phyloP scores from a whole-genome alignment of 2,329 filamentous ascomycete species.

The Colletotrichum sp. region DNA sequence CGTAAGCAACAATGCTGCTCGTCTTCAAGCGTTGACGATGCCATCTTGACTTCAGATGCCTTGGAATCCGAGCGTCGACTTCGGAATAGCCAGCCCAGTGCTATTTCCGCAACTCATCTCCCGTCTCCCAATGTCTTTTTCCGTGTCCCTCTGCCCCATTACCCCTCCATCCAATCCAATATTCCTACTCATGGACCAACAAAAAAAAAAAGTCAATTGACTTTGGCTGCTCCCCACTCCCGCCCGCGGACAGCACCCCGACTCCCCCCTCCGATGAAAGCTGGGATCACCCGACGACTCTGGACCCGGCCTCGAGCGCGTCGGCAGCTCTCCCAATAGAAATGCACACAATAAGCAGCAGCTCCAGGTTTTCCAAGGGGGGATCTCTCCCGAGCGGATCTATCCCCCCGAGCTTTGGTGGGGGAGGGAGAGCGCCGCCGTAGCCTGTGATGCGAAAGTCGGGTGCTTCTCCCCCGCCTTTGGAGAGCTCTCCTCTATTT shows the following conservation, averaged over 20 bases:
- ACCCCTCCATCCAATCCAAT: not conserved
- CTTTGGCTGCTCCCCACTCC: not conserved
- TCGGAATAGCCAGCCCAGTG: not conserved
- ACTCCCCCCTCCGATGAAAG: not conserved
- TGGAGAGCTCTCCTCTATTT: not conserved
- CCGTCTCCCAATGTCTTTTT: not conserved
- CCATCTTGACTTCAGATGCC: not conserved
- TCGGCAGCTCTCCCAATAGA: slow-evolving; percentile 2
- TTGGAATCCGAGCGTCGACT: not conserved
- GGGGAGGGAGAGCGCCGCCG: not conserved
- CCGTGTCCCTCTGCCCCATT: not conserved
- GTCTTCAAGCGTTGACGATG: not conserved
- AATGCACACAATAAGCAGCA: slow-evolving; percentile 6
- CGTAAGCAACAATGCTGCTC: not conserved
- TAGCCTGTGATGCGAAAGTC: not conserved
- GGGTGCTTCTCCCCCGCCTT: not conserved
- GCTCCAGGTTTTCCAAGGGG: not conserved
- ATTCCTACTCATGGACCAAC: not conserved
- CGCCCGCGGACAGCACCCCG: slow-evolving; percentile 6
- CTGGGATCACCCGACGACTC: not conserved
- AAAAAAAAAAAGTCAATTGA: not conserved
- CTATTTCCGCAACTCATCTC: not conserved
- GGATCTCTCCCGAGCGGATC: slow-evolving; percentile 9
- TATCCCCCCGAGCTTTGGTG: not conserved
- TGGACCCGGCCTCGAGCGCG: not conserved